A percentile compares a stretch with the other conserved stretches of the same genome.
Conservation (phyloP, 768 basidiomycete species). For the Hirschioporus abietinus region DNA sequence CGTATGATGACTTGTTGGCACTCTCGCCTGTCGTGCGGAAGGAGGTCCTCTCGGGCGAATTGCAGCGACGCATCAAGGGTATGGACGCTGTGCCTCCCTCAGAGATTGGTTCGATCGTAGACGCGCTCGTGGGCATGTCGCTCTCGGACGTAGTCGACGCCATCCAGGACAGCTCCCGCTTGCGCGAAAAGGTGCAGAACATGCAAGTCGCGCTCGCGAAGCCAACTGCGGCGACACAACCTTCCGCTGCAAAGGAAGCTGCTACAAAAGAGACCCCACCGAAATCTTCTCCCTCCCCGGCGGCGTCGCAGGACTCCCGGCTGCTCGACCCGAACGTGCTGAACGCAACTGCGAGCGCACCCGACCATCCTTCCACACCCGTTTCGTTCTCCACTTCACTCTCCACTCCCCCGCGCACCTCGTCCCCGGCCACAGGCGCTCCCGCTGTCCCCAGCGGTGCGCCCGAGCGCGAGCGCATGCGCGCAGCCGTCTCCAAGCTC, state of each 20-base stretch:
- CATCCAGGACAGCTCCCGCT: constrained; percentile 63
- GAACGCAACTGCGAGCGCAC: constrained; percentile 79
- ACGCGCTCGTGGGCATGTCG: constrained; percentile 63
- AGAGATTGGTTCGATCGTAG: constrained; percentile 63
- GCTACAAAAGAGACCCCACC: constrained; percentile 27
- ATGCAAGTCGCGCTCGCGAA: constrained; percentile 24
- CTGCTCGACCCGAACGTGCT: constrained; percentile 57
- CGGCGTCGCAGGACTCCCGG: constrained; percentile 65
- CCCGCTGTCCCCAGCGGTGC: constrained; percentile 46
- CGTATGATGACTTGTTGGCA: constrained; percentile 78
- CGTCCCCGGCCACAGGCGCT: constrained; percentile 66
- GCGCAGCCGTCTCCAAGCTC: constrained; percentile 57
- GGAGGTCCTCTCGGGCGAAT: constrained; percentile 79
- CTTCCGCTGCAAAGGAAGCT: constrained; percentile 25
- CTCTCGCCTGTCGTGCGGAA: constrained; percentile 85
- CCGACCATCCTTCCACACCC: constrained; percentile 84
- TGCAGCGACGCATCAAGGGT: constrained; percentile 65
- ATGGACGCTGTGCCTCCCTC: constrained; percentile 45
- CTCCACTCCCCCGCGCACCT: constrained; percentile 80
- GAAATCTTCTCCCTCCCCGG: constrained; percentile 49
- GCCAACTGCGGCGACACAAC: constrained; percentile 24
- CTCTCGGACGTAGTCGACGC: constrained; percentile 73
- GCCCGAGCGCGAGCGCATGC: constrained; percentile 74
- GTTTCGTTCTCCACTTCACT: constrained; percentile 70
- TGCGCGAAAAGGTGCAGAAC: constrained; percentile 56